Evolutionary conservation across 768 basidiomycete genomes (phyloP).

Genomic region (Terana coerulea): DNA sequence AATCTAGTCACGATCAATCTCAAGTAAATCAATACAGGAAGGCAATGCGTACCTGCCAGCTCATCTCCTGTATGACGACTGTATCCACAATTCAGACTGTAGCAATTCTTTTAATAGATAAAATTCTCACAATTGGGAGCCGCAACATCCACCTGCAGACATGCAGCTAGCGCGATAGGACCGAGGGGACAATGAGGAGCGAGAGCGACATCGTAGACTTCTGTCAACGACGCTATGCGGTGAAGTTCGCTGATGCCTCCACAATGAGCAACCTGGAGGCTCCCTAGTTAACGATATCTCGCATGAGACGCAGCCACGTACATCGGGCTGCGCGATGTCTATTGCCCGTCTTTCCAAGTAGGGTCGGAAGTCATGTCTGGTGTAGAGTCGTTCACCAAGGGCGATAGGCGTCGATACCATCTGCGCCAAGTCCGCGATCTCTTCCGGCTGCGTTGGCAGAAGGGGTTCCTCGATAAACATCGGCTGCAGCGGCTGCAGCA

Average conservation of each 20-base stretch:
- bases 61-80: slow-evolving; percentile 68
- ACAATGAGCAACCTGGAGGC: slow-evolving; percentile 47
- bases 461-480: slow-evolving; percentile 69
- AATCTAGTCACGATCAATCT: slow-evolving; percentile 36
- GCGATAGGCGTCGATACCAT: slow-evolving; percentile 58
- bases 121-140: slow-evolving; percentile 62
- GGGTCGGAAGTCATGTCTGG: slow-evolving; percentile 58
- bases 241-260: slow-evolving; percentile 59
- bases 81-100: neutral
- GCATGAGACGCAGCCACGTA: slow-evolving; percentile 31
- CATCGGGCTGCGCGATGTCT: slow-evolving; percentile 69
- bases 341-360: slow-evolving; percentile 62
- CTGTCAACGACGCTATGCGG: slow-evolving; percentile 53
- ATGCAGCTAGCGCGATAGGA: slow-evolving; percentile 68
- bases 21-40: no score
- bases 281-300: neutral
- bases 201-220: slow-evolving; percentile 68
- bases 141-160: slow-evolving; percentile 57
- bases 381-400: slow-evolving; percentile 61
- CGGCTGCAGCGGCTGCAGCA: slow-evolving; percentile 55
- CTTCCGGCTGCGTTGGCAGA: slow-evolving; percentile 54
- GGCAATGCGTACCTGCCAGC: slow-evolving; percentile 41
- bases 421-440: slow-evolving; percentile 55
- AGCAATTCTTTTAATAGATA: no score
- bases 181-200: slow-evolving; percentile 74